Evolutionary conservation across 352 stramenopile species (phyloP).

Genomic region (Ophiocytium majus): DNA sequence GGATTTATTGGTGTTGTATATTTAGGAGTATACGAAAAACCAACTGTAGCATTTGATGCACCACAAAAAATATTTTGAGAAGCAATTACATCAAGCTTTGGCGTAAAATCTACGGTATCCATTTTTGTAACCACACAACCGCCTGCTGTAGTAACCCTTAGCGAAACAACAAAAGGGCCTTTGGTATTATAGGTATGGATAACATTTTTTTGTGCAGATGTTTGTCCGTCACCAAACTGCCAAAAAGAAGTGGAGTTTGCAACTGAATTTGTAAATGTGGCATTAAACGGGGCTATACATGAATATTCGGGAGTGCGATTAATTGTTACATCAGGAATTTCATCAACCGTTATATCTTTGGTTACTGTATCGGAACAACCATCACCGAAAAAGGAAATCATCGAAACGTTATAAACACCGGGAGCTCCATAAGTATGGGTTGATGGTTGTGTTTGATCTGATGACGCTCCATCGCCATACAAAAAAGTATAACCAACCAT

Average conservation of each 20-base stretch:
- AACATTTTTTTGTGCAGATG: slow-evolving; percentile 22
- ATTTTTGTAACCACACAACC: slow-evolving; percentile 21
- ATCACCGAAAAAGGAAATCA: slow-evolving; percentile 21
- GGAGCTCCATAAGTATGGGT: slow-evolving; percentile 19
- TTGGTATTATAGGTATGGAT: slow-evolving; percentile 22
- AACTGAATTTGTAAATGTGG: slow-evolving; percentile 22
- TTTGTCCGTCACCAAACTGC: slow-evolving; percentile 19
- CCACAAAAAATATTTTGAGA: slow-evolving; percentile 22
- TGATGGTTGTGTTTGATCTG: slow-evolving; percentile 20
- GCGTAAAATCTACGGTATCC: slow-evolving; percentile 19
- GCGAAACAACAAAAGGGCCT: slow-evolving; percentile 19
- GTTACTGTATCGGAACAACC: slow-evolving; percentile 19
- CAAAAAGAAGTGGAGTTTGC: slow-evolving; percentile 20
- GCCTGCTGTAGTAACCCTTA: slow-evolving; percentile 19
- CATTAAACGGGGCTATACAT: slow-evolving; percentile 20
- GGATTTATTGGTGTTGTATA: slow-evolving; percentile 22
- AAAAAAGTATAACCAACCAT: slow-evolving; percentile 22
- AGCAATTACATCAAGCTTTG: slow-evolving; percentile 21
- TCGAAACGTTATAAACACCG: slow-evolving; percentile 20
- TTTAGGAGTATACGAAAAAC: slow-evolving; percentile 22
- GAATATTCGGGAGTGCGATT: slow-evolving; percentile 19
- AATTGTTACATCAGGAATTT: slow-evolving; percentile 22
- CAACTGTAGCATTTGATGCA: slow-evolving; percentile 20
- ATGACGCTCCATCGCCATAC: slow-evolving; percentile 18
- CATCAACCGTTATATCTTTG: slow-evolving; percentile 21